These are phyloP conservation scores for Eimeria sp. DNA, from an alignment of 169 alveolate species.

Conservation along the genomic window DNA sequence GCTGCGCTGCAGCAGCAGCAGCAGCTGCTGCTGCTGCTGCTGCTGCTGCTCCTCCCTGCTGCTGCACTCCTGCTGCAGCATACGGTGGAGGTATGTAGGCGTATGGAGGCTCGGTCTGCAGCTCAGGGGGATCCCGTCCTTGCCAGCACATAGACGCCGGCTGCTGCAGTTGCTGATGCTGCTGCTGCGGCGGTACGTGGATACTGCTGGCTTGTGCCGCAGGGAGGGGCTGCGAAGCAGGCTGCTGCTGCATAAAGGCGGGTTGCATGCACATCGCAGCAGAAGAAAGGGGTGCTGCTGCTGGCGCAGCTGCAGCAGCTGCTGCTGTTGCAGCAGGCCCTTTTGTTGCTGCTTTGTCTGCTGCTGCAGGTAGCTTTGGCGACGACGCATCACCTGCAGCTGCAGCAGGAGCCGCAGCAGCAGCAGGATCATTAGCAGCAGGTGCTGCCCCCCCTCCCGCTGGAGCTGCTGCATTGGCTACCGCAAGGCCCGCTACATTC, in stretches of 20 bases:
- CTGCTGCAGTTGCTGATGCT: slow-evolving; percentile 50
- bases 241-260: slow-evolving; percentile 7
- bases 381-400: not conserved
- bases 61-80: slow-evolving; percentile 24
- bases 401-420: slow-evolving; percentile 7
- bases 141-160: not conserved
- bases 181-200: slow-evolving; percentile 17
- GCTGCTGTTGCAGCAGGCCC: slow-evolving; percentile 32
- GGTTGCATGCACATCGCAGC: slow-evolving; percentile 11
- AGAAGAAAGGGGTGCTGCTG: slow-evolving; percentile 38
- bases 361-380: slow-evolving; percentile 40
- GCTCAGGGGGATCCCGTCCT: slow-evolving; percentile 70
- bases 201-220: not conserved
- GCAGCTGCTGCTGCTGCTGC: slow-evolving; percentile 64
- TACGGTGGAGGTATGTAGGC: not conserved
- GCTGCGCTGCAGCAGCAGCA: slow-evolving; percentile 38
- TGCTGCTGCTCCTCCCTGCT: slow-evolving; percentile 36
- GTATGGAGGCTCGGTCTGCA: slow-evolving; percentile 58
- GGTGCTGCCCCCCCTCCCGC: slow-evolving; percentile 61
- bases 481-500: not conserved
- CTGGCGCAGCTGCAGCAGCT: not conserved
- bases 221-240: not conserved
- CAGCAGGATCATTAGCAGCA: slow-evolving; percentile 22
- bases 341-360: slow-evolving; percentile 20
- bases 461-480: not conserved